Evolutionary conservation across 495 filamentous ascomycete species (phyloP).

Genomic region (Podospora anserina): DNA sequence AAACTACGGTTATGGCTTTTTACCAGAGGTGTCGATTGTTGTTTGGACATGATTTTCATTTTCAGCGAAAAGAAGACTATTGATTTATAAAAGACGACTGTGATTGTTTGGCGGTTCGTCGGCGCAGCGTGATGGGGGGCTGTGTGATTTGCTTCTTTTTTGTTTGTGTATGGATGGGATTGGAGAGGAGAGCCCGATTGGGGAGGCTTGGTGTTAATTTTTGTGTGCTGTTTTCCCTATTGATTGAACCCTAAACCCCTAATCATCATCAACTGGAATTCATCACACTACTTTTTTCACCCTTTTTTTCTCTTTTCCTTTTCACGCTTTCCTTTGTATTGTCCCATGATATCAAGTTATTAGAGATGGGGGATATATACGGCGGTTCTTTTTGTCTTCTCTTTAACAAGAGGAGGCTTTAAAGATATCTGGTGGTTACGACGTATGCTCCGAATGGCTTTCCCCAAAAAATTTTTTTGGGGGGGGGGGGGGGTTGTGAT

Average conservation of each 20-base stretch:
- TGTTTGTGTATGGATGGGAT: not conserved
- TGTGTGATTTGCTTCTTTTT: not conserved
- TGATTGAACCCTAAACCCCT: not conserved
- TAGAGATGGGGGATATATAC: not conserved
- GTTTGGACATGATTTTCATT: slow-evolving; percentile 8
- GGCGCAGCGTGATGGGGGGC: not conserved
- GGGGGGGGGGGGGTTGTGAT: not conserved
- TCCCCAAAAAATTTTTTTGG: no score
- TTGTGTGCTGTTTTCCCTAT: slow-evolving; percentile 3
- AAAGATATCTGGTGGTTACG: not conserved
- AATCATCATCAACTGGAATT: not conserved
- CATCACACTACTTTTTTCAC: not conserved
- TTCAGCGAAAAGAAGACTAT: not conserved
- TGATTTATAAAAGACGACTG: not conserved
- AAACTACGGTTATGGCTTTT: slow-evolving; percentile 5
- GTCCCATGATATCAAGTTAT: slow-evolving; percentile 3
- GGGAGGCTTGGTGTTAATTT: not conserved
- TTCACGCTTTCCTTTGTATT: not conserved
- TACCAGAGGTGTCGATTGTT: slow-evolving; percentile 1
- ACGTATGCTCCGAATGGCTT: not conserved
- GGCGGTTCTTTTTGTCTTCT: not conserved
- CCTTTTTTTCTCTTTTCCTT: not conserved
- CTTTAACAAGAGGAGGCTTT: not conserved
- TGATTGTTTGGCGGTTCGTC: not conserved
- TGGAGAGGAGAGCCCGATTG: not conserved